Evolutionary conservation across 2,329 filamentous ascomycete species (phyloP), one percentile per base, ranked within the genome.

Genomic region (Cytospora piceae): DNA sequence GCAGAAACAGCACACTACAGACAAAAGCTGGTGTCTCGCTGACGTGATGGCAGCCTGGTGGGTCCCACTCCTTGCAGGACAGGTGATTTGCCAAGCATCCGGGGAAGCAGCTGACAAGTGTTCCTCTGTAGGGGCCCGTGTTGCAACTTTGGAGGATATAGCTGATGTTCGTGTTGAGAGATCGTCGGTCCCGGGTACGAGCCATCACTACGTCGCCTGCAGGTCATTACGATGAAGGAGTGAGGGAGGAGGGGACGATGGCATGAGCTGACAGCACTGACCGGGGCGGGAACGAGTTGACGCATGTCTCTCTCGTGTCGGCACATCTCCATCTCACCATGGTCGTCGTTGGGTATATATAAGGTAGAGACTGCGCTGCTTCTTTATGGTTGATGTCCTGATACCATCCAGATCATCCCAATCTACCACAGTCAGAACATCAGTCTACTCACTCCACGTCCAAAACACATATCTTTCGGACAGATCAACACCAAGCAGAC

Each of bases 31-130:
- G 42, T 20, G 42, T 31, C 31, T 24, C 22, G 9, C 56, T 51
- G 29, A 52, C 53, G 53, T 55, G 61, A 63, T 51, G 61, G 53
- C 32, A 63, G 61, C 61, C 61, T 63, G 53, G 61, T 42, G 61
- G 46, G 29, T 57, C 61, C 53, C 53, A 2, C 61, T 61, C 9
- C 59, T 51, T 46, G 22, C 51, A 42, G 29, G 29, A 37, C 61
- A 63, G 53, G 39, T 63, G 61, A 63, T 55, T 32, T 55, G 56
- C 61, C 53, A 63, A 27, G 17, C 42, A 42, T 51, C 17, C 12
- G 39, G 22, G 9, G 9, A 57, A 63, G 11, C 60, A 63, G 53
- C 53, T 63, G 60, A 63, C 60, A 63, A 11, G 39, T 51, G 31
- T 32, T 63, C 37, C 46, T 42, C 51, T 37, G 11, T 34, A 22